Base-by-base conservation (phyloP, 495 filamentous ascomycete species). In the Amniculicola lignicola region DNA sequence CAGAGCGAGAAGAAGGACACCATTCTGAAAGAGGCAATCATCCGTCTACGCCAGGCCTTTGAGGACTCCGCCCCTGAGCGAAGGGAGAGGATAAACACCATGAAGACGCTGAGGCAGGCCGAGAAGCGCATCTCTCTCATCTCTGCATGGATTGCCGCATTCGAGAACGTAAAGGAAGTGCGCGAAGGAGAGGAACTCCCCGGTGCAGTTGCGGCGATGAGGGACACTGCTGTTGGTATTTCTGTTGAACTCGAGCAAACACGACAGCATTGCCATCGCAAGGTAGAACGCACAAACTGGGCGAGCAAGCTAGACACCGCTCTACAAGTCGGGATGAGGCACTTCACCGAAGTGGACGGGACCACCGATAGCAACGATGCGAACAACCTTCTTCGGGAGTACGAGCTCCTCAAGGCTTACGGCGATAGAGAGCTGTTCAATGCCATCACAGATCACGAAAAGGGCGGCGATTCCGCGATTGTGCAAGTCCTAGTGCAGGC, bases 81-180 rank as follows among this genome's bases (percentile, higher is more conserved):
- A 36, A 82, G 86, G 54, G 90, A 96, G 57, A 86, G 86, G 63
- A 76, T 85, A 11, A 80, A 73, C 48, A 79, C 83, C 51, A 88
- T 94, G 86, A 88, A 90, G 71, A 90, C 87, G 65, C 70, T 90
- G 53, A 81, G 85, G 42, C 85, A 90, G 54, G 82, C 96, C 36
- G 90, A 95, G 71, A 78, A 88, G 59, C 79, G 93, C 27, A 94
- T 95, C 51, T 79, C 79, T 2, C 77, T 94, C 52, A 75, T 99
- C 23, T 90, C 86, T 4, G 82, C 87, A 0, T 99, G 93, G 93
- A 85, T 96, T 63, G 88, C 86, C 9, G 90, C 89, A 19, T 97
- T 99, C 63, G 94, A 97, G 52, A 74, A 77, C 16, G 84, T 92
- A 4, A 90, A 85, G 62, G 89, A 86, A 16, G 75, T 72, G 10